Conservation (phyloP, 1,284 basidiomycete species). For the Sporisorium sorghi region DNA sequence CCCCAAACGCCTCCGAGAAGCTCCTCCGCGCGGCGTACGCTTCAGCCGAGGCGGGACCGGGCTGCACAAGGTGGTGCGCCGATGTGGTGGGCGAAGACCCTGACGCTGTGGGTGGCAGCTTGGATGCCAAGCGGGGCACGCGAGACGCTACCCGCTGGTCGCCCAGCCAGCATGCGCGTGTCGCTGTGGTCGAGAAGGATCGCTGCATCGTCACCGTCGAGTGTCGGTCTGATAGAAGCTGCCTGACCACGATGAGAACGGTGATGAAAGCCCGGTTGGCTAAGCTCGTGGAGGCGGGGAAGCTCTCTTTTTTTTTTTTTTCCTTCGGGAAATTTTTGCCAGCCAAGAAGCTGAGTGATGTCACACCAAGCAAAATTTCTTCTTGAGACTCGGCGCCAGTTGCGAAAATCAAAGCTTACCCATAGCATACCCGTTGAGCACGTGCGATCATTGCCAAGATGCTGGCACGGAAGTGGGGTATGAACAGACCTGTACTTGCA, state of each 20-base stretch:
- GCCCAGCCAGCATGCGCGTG: constrained; percentile 23
- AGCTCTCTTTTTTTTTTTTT: constrained; percentile 2
- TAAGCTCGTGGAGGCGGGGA: constrained; percentile 27
- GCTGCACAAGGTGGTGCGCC: background rate
- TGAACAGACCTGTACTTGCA: background rate
- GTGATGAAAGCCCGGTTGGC: background rate
- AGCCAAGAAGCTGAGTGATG: constrained; percentile 7
- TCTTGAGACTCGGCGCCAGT: background rate
- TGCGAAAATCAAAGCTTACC: background rate
- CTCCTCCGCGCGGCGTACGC: constrained; percentile 22
- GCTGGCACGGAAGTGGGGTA: background rate
- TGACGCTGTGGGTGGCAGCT: constrained; percentile 4
- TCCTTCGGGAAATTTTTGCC: background rate
- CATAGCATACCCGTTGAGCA: too few relatives aligned
- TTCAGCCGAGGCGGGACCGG: background rate
- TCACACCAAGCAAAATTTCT: background rate
- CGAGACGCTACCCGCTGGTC: constrained; percentile 43
- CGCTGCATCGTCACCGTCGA: constrained; percentile 34
- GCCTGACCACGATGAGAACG: background rate
- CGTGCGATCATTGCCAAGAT: too few relatives aligned
- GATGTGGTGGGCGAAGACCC: background rate
- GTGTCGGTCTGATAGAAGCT: too few relatives aligned
- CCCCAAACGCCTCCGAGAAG: constrained; percentile 28
- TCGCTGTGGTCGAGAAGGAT: constrained; percentile 28
- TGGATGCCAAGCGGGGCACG: constrained; percentile 31